These are phyloP conservation scores for Dovyalis caffra DNA, from an alignment of 345 rosid genomes.

Conservation along the genomic window DNA sequence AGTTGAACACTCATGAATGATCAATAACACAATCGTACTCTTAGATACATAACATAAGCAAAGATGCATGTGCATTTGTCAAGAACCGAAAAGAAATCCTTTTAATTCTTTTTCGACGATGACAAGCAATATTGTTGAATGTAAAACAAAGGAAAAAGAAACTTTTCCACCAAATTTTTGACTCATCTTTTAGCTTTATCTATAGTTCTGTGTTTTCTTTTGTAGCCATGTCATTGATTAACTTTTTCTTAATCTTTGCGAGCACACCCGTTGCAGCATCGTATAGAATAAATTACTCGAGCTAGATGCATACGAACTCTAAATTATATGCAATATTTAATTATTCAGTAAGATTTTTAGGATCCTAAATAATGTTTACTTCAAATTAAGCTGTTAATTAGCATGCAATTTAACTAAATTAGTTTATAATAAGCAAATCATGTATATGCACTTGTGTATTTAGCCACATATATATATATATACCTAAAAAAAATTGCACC, in stretches of 20 bases:
- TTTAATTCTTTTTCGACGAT: background rate
- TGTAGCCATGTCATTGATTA: slow-evolving; percentile 1
- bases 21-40: background rate
- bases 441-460: background rate
- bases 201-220: slow-evolving; percentile 17
- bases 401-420: no score
- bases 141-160: slow-evolving; percentile 16
- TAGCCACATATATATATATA: background rate
- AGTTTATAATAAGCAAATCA: background rate
- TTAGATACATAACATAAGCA: background rate
- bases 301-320: no score
- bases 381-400: no score
- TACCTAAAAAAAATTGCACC: background rate
- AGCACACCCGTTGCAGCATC: background rate
- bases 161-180: slow-evolving; percentile 15
- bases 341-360: no score
- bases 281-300: background rate
- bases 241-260: slow-evolving; percentile 8
- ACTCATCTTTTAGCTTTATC: slow-evolving; percentile 25
- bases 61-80: background rate
- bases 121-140: background rate
- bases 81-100: background rate
- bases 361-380: no score
- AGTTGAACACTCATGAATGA: background rate
- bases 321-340: no score